Evolutionary conservation across 495 filamentous ascomycete genomes (phyloP), one percentile per base, ranked within the genome.

Genomic region (Hypoxylon subgilvum): DNA sequence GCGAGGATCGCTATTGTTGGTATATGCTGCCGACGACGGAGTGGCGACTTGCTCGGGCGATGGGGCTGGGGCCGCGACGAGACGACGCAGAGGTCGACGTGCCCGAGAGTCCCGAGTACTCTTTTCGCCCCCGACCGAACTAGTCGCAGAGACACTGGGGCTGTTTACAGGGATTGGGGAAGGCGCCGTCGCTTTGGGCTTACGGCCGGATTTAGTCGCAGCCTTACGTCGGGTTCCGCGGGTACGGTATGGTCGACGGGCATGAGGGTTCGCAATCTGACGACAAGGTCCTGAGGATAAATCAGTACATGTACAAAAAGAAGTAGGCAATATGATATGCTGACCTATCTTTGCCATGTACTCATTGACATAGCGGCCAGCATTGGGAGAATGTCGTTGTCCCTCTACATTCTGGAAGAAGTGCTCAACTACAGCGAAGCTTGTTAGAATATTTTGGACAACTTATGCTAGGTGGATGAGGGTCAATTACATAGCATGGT

Each of bases 351-450:
- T 70, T 2, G 6, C 21, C n/a, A 68, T 43, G n/a, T 74, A 69
- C 27, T 70, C 64, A 6, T 42, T 35, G 12, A 72, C 67, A 21
- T 61, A 69, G 3, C 13, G 3, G 1, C 30, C 38, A 0, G 66
- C 72, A 14, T 73, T 60, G 2, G 73, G 71, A 0, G 76, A 78
- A 27, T 55, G 50, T 6, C 67, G 62, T 2, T 60, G 40, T 1
- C 55, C 68, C 12, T 66, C 63, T 1, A 67, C 54, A 23, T 77
- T 79, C 56, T 75, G 72, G 51, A 72, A 78, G 41, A 69, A 78
- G 46, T 79, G 77, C 61, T 79, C 77, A 31, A 73, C 77, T 79
- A 31, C 36, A 9, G 27, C 22, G 17, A 28, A 4, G 16, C 42
- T 2, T 14, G 49, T 72, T 34, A 72, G 60, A 23, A 18, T 9